Conservation (phyloP, 2,329 filamentous ascomycete species). For the Polytolypa hystricis region DNA sequence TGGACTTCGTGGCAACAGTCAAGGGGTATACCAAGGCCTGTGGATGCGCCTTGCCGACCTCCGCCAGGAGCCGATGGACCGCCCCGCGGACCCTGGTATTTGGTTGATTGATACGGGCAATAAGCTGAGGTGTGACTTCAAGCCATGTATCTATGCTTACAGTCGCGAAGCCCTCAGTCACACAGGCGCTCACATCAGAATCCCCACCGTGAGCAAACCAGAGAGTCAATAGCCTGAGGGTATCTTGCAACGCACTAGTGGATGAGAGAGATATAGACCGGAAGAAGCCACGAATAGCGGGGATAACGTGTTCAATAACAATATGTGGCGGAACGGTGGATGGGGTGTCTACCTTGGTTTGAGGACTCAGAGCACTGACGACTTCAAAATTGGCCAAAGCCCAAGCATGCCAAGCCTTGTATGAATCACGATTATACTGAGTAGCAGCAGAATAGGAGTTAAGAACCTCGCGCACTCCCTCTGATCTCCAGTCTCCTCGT, state of each 20-base stretch:
- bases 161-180: constrained; percentile 80
- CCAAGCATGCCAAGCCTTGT: constrained; percentile 99
- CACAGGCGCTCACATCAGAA: constrained; percentile 73
- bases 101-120: constrained; percentile 93
- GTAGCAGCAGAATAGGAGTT: constrained; percentile 87
- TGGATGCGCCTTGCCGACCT: constrained; percentile 87
- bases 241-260: constrained; percentile 90
- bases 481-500: constrained; percentile 78
- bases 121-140: constrained; percentile 93
- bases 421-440: constrained; percentile 87
- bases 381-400: constrained; percentile 97
- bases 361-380: constrained; percentile 66
- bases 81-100: constrained; percentile 79
- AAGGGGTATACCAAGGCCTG: constrained; percentile 94
- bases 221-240: constrained; percentile 76
- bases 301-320: constrained; percentile 80
- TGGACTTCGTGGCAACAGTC: constrained; percentile 96
- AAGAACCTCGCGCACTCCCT: constrained; percentile 77
- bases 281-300: constrained; percentile 92
- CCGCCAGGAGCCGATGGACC: constrained; percentile 82
- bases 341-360: constrained; percentile 47
- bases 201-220: constrained; percentile 94
- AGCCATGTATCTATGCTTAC: constrained; percentile 98
- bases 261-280: constrained; percentile 88
- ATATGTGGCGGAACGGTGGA: constrained; percentile 52